Percentiles rank a stretch among this genome's conserved stretches.
These are phyloP conservation scores for Schizosaccharomyces japonicus DNA, from an alignment of 805 yeast species.

Conservation along the genomic window DNA sequence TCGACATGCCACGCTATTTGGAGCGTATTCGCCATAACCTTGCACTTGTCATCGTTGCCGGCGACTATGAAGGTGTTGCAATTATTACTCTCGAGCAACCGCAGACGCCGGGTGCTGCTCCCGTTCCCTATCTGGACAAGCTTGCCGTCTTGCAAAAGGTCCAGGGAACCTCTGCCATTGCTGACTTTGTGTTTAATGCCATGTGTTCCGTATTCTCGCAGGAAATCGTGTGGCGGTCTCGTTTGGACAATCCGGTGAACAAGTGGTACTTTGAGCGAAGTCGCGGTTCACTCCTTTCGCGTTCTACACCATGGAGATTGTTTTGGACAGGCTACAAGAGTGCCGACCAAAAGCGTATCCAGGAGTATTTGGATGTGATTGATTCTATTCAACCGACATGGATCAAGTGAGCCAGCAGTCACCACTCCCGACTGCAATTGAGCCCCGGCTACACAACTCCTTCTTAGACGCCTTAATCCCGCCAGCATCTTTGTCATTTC, in stretches of 20 bases:
- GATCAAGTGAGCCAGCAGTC: background rate
- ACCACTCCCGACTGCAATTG: no score
- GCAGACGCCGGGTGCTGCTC: constrained; percentile 15
- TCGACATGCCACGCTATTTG: constrained; percentile 47
- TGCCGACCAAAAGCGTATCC: background rate
- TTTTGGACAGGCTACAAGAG: constrained; percentile 2
- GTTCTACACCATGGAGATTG: constrained; percentile 1
- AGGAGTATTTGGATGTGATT: background rate
- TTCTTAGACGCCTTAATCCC: no score
- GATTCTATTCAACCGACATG: background rate
- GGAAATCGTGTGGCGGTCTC: constrained; percentile 75
- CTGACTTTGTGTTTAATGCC: constrained; percentile 74
- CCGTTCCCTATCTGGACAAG: constrained; percentile 67
- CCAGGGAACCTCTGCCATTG: constrained; percentile 83
- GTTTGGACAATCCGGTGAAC: constrained; percentile 70
- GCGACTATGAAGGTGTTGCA: constrained; percentile 90
- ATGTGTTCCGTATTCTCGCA: constrained; percentile 42
- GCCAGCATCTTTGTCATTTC: no score
- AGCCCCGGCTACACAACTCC: no score
- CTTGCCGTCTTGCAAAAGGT: constrained; percentile 66
- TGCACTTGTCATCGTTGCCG: constrained; percentile 63
- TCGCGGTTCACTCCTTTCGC: background rate
- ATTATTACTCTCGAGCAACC: constrained; percentile 58
- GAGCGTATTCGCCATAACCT: constrained; percentile 37
- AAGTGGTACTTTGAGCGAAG: constrained; percentile 34